Evolutionary conservation across 75 land plant genomes (phyloP), one percentile per base, ranked within the genome.

Genomic region (Adiantum capillusveneris): DNA sequence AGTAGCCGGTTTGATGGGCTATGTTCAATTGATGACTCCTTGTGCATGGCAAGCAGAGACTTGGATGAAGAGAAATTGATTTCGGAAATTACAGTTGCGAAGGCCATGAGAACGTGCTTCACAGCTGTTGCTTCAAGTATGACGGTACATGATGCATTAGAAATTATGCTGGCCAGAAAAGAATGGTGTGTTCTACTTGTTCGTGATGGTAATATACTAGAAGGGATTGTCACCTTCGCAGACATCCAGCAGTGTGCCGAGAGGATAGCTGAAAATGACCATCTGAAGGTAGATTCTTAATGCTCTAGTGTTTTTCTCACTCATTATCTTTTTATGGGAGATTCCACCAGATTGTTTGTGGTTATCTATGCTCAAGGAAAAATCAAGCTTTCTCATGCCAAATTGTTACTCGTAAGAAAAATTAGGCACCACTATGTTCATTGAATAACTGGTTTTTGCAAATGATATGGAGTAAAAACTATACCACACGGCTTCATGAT

Each of bases 131-230:
- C 63, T 29, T 69, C 67, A 49, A 55, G 66, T 25, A 71, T 84
- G 28, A 67, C 63, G 21, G 62, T 90, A 44, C 61, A 56, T 19
- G 91, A 86, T 44, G 84, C 77, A 25, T 62, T 94, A 46, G 52
- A 57, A 49, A 62, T 75, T 30, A 94, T 94, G 88, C 74, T 84
- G 29, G 42, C 59, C 19, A 81, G 81, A 53, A 94, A 94, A 77
- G 90, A 94, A 58, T 84, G 88, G 53, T 94, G 78, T 77, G 91
- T 81, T 20, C 22, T 90, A 51, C 64, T 94, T 22, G 73, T 84
- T 53, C 80, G 82, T 53, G 44, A 62, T 19, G 31, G 66, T 22
- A 58, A 69, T 24, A 41, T 64, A 31, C 63, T 89, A 29, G 21
- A 79, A 45, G 98, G 96, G 36, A 59, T 79, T 31, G 16, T 94